Evolutionary conservation across 441 rosid genomes (phyloP), one percentile per base, ranked within the genome.

Genomic region (Francoa sonchifolia): DNA sequence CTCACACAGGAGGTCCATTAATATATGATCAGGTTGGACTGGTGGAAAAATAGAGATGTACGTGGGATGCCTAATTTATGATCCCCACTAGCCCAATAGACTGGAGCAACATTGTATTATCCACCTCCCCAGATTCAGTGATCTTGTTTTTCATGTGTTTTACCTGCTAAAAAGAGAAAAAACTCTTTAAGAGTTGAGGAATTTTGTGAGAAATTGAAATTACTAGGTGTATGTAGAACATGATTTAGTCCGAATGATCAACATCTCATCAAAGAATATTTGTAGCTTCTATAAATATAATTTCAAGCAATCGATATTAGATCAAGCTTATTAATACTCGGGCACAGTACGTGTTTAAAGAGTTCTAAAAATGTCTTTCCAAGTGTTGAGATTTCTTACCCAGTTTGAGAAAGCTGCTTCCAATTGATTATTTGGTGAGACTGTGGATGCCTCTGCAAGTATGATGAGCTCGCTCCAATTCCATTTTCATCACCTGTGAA

Each of bases 351-450:
- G n/a, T n/a, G n/a, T n/a, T n/a, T n/a, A n/a, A n/a, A n/a, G n/a
- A n/a, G n/a, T n/a, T n/a, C n/a, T n/a, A n/a, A n/a, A n/a, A n/a
- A n/a, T 1, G 4, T 13, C 17, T 27, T 26, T 39, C 43, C 50
- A 62, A 39, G 64, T 46, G 33, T 14, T 48, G 33, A 43, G 25
- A 53, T 52, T 44, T 48, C 74, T 64, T 82, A 90, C 94, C 98
- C 96, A 42, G 94, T 85, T 61, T 82, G 93, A 52, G 98, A 76
- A 42, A 90, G 83, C 69, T 71, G 69, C 66, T 76, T 79, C 79
- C 93, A 82, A 40, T 76, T 90, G 3, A 90, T 44, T 52, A 77
- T 66, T 68, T 85, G 81, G 56, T 79, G 98, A 33, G 86, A 68
- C 51, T 67, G 77, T 3, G 80, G 76, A 50, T 72, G 96, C 74